phyloP scores from a whole-genome alignment of 2,329 filamentous ascomycete genomes.

The Grosmannia huntii region DNA sequence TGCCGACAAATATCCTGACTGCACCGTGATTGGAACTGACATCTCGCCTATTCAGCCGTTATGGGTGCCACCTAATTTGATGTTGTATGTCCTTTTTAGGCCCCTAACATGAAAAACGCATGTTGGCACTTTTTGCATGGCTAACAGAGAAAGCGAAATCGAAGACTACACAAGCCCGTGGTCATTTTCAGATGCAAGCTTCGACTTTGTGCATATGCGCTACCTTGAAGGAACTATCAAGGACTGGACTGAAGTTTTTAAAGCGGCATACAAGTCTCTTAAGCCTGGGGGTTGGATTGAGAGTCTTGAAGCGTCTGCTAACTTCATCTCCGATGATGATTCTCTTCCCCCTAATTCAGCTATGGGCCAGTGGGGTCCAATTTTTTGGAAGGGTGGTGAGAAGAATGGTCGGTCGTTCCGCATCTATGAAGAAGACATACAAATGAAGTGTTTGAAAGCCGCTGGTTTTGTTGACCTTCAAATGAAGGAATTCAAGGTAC shows the following conservation, averaged over 20 bases:
- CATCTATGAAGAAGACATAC: not conserved
- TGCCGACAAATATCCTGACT: not conserved
- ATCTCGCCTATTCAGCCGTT: not conserved
- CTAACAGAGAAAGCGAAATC: not conserved
- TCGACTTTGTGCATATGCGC: not conserved
- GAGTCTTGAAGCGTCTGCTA: not conserved
- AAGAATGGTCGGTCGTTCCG: not conserved
- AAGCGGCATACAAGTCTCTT: not conserved
- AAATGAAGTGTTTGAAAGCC: not conserved
- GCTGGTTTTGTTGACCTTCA: not conserved
- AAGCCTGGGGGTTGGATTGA: not conserved
- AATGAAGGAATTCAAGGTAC: no score
- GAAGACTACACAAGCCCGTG: not conserved
- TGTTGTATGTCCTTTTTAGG: not conserved
- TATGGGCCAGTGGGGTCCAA: not conserved
- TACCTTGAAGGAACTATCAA: not conserved
- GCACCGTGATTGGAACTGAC: not conserved
- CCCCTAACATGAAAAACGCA: not conserved
- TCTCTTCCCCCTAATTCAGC: not conserved
- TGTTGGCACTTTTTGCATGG: no score
- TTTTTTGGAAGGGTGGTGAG: not conserved
- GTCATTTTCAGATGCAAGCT: not conserved
- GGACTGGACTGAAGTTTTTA: not conserved
- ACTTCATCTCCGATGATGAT: not conserved
- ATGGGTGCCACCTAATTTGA: not conserved